Conservation (phyloP, 129 eudicot genomes). For the Cynara cardunculus region DNA sequence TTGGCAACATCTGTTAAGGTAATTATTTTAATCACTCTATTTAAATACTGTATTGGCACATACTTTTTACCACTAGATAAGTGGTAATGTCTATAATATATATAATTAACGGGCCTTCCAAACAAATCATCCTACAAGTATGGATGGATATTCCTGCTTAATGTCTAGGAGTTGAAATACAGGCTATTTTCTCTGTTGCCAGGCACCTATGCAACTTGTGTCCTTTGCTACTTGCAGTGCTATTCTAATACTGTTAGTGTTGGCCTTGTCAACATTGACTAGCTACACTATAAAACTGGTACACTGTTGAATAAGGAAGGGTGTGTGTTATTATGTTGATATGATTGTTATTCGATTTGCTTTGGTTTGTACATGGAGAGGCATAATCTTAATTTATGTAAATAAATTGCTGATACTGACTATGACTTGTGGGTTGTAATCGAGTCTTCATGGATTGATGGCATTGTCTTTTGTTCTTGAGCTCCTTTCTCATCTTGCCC, state of each 20-base stretch:
- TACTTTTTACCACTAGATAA: neutral
- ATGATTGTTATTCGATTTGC: no score
- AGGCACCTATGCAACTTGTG: neutral
- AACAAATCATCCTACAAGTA: neutral
- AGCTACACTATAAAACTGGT: no score
- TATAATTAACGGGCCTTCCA: neutral
- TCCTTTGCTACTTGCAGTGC: neutral
- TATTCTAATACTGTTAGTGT: neutral
- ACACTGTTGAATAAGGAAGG: no score
- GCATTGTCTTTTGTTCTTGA: no score
- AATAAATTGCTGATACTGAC: no score
- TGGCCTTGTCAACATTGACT: neutral
- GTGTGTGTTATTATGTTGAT: no score
- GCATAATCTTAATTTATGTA: no score
- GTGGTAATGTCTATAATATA: neutral
- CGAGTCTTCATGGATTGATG: no score
- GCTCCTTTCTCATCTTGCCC: no score
- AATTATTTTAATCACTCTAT: slow-evolving; percentile 6
- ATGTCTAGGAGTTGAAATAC: neutral
- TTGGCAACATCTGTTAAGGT: slow-evolving; percentile 93
- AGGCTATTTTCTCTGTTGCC: neutral
- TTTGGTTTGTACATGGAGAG: no score
- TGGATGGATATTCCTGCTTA: neutral
- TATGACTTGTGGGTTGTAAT: no score
- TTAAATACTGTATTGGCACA: neutral